A percentile compares a stretch with the other conserved stretches of the same genome.
Conservation (phyloP, 2,329 filamentous ascomycete species). For the Cytospora piceae region DNA sequence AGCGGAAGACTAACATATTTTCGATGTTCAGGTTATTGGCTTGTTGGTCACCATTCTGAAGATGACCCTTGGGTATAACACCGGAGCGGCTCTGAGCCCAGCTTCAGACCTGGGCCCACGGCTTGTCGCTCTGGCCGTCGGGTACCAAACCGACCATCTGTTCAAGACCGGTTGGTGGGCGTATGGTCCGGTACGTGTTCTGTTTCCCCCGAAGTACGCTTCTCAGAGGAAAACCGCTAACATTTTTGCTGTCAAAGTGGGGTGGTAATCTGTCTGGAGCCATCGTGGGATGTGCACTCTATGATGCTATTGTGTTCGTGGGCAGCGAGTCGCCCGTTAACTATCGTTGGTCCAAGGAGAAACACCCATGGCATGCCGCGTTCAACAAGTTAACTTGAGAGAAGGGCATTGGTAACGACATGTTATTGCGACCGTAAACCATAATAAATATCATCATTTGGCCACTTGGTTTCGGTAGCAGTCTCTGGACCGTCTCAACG, state of each 20-base stretch:
- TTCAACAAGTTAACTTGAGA: not conserved
- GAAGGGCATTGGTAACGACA: not conserved
- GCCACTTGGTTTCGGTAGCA: not conserved
- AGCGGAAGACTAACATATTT: not conserved
- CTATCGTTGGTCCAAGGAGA: constrained; percentile 31
- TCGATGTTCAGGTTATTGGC: constrained; percentile 33
- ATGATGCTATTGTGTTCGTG: constrained; percentile 40
- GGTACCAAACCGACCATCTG: constrained; percentile 36
- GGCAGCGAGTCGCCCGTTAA: constrained; percentile 38
- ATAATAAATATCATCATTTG: not conserved
- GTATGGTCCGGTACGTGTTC: constrained; percentile 34
- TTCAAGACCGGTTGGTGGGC: constrained; percentile 41
- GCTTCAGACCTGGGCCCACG: constrained; percentile 44
- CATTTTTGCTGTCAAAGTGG: constrained; percentile 26
- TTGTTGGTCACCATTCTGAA: constrained; percentile 42
- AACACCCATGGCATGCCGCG: constrained; percentile 15
- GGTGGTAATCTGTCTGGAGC: constrained; percentile 36
- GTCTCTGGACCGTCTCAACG: not conserved
- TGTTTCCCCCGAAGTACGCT: not conserved
- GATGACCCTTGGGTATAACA: constrained; percentile 44
- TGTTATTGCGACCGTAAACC: not conserved
- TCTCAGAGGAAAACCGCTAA: not conserved
- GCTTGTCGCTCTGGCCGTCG: constrained; percentile 39
- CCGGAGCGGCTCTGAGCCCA: constrained; percentile 43
- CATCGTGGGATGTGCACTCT: constrained; percentile 37